These are phyloP conservation scores for Babesia ovata DNA, from an alignment of 169 alveolate genomes.

Conservation along the genomic window DNA sequence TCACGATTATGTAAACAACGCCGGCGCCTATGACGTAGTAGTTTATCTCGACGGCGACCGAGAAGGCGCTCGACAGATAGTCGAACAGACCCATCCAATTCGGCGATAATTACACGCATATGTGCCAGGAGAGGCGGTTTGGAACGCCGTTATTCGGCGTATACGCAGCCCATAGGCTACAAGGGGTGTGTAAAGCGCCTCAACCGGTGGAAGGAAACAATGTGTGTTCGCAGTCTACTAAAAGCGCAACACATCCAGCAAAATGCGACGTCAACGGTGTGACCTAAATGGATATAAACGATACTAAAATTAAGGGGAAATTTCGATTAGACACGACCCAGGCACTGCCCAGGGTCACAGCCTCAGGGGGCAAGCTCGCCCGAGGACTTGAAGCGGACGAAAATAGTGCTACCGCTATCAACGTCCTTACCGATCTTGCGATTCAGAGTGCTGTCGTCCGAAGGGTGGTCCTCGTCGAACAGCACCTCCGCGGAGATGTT, in stretches of 20 bases:
- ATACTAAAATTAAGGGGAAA: too few relatives aligned
- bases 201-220: too few relatives aligned
- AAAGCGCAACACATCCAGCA: neutral
- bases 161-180: too few relatives aligned
- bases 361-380: slow-evolving; percentile 59
- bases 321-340: neutral
- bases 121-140: neutral
- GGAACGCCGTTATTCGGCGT: too few relatives aligned
- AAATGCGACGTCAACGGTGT: neutral
- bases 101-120: neutral
- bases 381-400: slow-evolving; percentile 46
- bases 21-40: slow-evolving; percentile 21
- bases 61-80: slow-evolving; percentile 2
- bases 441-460: slow-evolving; percentile 10
- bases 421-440: slow-evolving; percentile 54
- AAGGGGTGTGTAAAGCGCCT: too few relatives aligned
- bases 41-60: slow-evolving; percentile 10
- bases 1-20: neutral
- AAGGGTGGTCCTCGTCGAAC: slow-evolving; percentile 59
- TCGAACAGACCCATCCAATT: slow-evolving; percentile 19
- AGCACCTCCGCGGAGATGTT: slow-evolving; percentile 64
- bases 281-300: neutral
- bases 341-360: neutral
- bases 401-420: slow-evolving; percentile 47
- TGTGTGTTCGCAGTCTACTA: too few relatives aligned